phyloP scores from a whole-genome alignment of 805 yeast species.

The Wickerhamiella spandovensis region DNA sequence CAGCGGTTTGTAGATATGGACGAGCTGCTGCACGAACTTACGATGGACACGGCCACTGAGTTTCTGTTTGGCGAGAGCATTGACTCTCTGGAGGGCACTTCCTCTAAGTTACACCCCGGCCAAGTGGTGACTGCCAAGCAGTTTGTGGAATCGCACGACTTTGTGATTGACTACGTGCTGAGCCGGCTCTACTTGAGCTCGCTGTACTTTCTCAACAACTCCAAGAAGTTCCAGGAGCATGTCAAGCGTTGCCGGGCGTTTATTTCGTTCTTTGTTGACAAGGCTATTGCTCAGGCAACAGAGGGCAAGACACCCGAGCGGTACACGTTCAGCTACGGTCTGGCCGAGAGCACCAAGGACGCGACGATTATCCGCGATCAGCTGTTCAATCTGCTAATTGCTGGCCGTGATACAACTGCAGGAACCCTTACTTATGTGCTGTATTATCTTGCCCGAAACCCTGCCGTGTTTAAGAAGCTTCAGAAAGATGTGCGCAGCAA shows the following conservation, averaged over 20 bases:
- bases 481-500: constrained; percentile 28
- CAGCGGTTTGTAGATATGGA: constrained; percentile 16
- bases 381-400: constrained; percentile 36
- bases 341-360: constrained; percentile 37
- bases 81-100: constrained; percentile 12
- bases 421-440: constrained; percentile 33
- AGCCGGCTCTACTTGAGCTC: constrained; percentile 14
- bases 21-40: constrained; percentile 14
- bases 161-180: constrained; percentile 18
- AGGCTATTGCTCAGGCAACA: constrained; percentile 26
- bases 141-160: constrained; percentile 14
- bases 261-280: constrained; percentile 30
- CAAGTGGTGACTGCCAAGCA: constrained; percentile 12
- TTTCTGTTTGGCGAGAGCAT: constrained; percentile 20
- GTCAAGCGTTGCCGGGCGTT: constrained; percentile 25
- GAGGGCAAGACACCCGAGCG: constrained; percentile 23
- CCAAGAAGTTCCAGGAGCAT: constrained; percentile 25
- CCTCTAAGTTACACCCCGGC: constrained; percentile 5
- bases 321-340: constrained; percentile 35
- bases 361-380: constrained; percentile 37
- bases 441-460: constrained; percentile 33
- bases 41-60: constrained; percentile 21
- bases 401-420: constrained; percentile 47
- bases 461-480: constrained; percentile 22
- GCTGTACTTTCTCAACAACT: constrained; percentile 15